Evolutionary conservation across 1,284 basidiomycete genomes (phyloP).

Genomic region (Macrocybe sp.): DNA sequence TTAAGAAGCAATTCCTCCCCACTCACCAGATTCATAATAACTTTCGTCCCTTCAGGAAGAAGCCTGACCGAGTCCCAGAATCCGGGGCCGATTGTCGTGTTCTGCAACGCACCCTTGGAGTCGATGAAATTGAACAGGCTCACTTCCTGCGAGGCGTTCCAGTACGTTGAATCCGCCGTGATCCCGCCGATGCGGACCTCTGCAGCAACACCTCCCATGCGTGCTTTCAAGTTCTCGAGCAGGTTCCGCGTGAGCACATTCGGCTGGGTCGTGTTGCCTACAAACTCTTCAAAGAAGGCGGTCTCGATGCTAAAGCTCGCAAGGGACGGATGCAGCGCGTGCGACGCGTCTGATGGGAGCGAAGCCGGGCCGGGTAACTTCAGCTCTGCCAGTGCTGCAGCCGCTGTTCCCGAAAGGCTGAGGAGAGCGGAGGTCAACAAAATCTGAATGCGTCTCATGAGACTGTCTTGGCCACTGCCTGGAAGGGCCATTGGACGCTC

Average conservation of each 20-base stretch:
- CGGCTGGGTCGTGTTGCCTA: conserved; percentile 38
- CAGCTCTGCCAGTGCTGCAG: conserved; percentile 19
- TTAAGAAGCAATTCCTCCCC: not conserved
- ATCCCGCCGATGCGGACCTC: conserved; percentile 47
- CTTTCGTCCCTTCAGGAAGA: conserved; percentile 38
- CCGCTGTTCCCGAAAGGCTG: too few relatives aligned
- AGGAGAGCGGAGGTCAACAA: too few relatives aligned
- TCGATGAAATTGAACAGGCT: conserved; percentile 41
- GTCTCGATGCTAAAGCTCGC: conserved; percentile 51
- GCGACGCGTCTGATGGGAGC: conserved; percentile 37
- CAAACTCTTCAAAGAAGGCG: conserved; percentile 42
- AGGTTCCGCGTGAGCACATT: conserved; percentile 37
- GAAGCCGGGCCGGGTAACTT: conserved; percentile 34
- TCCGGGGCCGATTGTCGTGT: conserved; percentile 43
- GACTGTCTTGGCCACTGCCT: too few relatives aligned
- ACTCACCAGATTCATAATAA: conserved; percentile 38
- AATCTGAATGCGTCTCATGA: too few relatives aligned
- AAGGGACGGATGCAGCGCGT: conserved; percentile 34
- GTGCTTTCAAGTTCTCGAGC: conserved; percentile 37
- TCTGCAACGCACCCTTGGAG: conserved; percentile 33
- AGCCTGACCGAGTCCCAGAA: conserved; percentile 44
- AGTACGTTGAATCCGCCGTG: conserved; percentile 46
- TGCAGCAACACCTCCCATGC: conserved; percentile 35
- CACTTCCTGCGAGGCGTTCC: conserved; percentile 33
- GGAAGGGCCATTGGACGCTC: too few relatives aligned